A percentile compares a stretch with the other conserved stretches of the same genome.
Evolutionary conservation across 805 yeast species (phyloP).

Genomic region (Nakazawaea siamensis): DNA sequence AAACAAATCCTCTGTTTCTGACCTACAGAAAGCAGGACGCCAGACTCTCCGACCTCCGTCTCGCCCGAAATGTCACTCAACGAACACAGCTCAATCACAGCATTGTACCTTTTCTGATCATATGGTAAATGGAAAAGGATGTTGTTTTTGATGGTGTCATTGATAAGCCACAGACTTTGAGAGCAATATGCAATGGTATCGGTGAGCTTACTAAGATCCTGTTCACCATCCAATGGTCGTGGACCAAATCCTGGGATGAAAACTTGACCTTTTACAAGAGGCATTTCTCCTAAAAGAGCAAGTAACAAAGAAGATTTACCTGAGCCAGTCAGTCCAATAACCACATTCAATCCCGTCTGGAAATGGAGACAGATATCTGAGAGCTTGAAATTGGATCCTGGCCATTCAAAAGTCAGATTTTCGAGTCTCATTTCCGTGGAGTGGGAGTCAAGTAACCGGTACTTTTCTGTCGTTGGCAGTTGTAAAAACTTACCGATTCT

Average conservation of each 20-base stretch:
- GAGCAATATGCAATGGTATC: slow-evolving; percentile 96
- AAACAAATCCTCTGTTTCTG: slow-evolving; percentile 94
- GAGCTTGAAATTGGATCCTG: slow-evolving; percentile 58
- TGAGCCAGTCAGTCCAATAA: slow-evolving; percentile 90
- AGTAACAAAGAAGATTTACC: slow-evolving; percentile 88
- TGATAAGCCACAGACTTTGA: slow-evolving; percentile 92
- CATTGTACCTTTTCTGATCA: slow-evolving; percentile 65
- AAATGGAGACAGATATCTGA: slow-evolving; percentile 67
- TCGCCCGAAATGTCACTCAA: slow-evolving; percentile 71
- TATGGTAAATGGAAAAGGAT: slow-evolving; percentile 69
- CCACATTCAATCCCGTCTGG: slow-evolving; percentile 71
- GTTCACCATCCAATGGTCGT: too few species aligned
- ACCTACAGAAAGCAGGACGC: slow-evolving; percentile 93
- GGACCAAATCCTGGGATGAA: slow-evolving; percentile 78
- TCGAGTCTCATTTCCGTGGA: slow-evolving; percentile 22
- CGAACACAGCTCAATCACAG: slow-evolving; percentile 84
- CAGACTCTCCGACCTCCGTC: slow-evolving; percentile 96
- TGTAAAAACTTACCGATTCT: slow-evolving; percentile 25
- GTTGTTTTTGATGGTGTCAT: slow-evolving; percentile 81
- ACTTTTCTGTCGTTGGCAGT: slow-evolving; percentile 34
- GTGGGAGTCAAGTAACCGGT: slow-evolving; percentile 28
- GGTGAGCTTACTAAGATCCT: background rate
- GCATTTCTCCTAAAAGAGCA: slow-evolving; percentile 95
- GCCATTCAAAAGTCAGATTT: slow-evolving; percentile 11
- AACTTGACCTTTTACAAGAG: slow-evolving; percentile 55